Evolutionary conservation across 2,329 filamentous ascomycete genomes (phyloP).

Genomic region (Pseudogymnoascus sp.): DNA sequence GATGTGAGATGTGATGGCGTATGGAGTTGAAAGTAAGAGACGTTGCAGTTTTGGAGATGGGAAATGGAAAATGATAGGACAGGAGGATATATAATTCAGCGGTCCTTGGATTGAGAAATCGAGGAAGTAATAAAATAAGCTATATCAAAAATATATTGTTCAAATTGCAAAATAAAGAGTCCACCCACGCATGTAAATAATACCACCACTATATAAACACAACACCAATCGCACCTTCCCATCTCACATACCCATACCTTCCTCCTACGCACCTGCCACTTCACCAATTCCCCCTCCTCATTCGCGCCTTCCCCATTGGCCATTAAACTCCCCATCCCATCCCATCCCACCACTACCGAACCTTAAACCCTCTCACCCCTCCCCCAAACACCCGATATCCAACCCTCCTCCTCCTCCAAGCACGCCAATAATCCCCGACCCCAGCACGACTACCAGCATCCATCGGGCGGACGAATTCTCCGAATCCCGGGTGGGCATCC

Average conservation of each 20-base stretch:
- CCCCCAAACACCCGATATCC: background rate
- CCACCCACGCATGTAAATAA: background rate
- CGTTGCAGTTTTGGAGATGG: background rate
- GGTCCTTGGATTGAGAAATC: background rate
- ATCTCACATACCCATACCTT: background rate
- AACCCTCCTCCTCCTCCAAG: background rate
- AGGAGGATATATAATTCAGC: background rate
- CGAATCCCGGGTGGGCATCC: background rate
- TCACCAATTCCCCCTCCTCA: background rate
- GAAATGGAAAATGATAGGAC: background rate
- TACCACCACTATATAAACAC: background rate
- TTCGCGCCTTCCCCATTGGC: background rate
- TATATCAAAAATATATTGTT: background rate
- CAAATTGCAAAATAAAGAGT: background rate
- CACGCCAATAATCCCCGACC: background rate
- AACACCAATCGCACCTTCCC: background rate
- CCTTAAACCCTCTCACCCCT: background rate
- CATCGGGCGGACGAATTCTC: background rate
- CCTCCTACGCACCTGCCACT: background rate
- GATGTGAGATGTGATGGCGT: background rate
- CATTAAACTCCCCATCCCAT: background rate
- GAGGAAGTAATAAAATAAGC: background rate
- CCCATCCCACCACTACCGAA: background rate
- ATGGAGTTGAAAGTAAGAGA: background rate
- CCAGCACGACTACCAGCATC: background rate